These are phyloP conservation scores for Pichia deserticola DNA, from an alignment of 805 yeast genomes.

Conservation along the genomic window DNA sequence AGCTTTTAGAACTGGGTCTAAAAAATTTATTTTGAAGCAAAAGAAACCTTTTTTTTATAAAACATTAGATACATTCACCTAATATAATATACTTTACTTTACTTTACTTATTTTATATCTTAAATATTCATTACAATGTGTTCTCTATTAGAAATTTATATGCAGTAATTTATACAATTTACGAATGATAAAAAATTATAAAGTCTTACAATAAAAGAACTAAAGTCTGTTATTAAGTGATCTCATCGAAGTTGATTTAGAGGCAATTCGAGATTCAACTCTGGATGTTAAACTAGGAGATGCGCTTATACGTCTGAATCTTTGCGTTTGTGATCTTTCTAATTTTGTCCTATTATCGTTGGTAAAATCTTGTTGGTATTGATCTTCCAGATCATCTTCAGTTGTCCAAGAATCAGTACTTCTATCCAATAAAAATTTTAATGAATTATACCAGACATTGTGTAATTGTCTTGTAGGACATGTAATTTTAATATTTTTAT, in stretches of 20 bases:
- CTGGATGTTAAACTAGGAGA: slow-evolving; percentile 1
- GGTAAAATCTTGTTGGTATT: slow-evolving; percentile 22
- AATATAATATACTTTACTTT: too few species aligned
- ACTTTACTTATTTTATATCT: too few species aligned
- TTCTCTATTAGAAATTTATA: too few species aligned
- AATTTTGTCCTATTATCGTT: slow-evolving; percentile 22
- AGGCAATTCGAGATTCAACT: slow-evolving; percentile 5
- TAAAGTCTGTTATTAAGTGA: neutral
- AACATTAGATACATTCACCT: too few species aligned
- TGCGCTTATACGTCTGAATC: slow-evolving; percentile 22
- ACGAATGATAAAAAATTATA: too few species aligned
- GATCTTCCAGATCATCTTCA: slow-evolving; percentile 38
- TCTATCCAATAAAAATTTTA: slow-evolving; percentile 65
- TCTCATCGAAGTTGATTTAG: slow-evolving; percentile 10
- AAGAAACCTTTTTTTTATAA: too few species aligned
- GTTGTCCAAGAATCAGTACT: slow-evolving; percentile 50
- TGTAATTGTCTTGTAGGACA: slow-evolving; percentile 85
- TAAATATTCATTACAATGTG: too few species aligned
- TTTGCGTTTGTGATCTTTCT: slow-evolving; percentile 24
- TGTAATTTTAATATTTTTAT: slow-evolving; percentile 65
- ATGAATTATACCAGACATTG: slow-evolving; percentile 83
- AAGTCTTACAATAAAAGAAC: too few species aligned
- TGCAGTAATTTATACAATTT: too few species aligned
- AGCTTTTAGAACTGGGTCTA: neutral
- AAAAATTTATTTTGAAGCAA: neutral